These are phyloP conservation scores for Musa itinerans DNA, from an alignment of 176 grass and related monocot species.

Conservation along the genomic window DNA sequence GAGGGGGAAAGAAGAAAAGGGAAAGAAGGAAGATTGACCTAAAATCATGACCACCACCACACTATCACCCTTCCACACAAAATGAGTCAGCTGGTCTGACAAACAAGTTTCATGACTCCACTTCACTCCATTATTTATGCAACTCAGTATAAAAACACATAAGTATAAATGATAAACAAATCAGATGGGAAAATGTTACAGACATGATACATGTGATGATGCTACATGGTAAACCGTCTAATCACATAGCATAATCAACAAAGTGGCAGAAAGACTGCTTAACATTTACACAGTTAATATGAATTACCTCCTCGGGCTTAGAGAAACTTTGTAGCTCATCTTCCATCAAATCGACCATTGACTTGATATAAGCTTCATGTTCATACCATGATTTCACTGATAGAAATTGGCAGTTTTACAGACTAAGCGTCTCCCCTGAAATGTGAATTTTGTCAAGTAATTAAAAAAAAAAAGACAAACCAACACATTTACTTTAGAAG, in stretches of 20 bases:
- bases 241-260: not conserved
- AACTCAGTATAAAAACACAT: too few species aligned
- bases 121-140: too few species aligned
- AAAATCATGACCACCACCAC: too few species aligned
- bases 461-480: not conserved
- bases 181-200: too few species aligned
- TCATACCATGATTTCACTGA: slow-evolving; percentile 92
- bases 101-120: too few species aligned
- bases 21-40: too few species aligned
- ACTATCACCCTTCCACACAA: too few species aligned
- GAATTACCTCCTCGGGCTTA: slow-evolving; percentile 61
- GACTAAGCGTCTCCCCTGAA: slow-evolving; percentile 83
- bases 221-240: too few species aligned
- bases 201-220: too few species aligned
- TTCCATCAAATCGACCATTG: slow-evolving; percentile 85
- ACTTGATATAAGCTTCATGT: slow-evolving; percentile 87
- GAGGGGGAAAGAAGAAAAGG: too few species aligned
- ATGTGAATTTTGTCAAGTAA: not conserved
- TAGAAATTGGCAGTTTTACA: slow-evolving; percentile 71
- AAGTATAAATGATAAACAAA: too few species aligned
- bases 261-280: not conserved
- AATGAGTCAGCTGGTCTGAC: too few species aligned
- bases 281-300: not conserved
- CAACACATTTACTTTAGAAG: not conserved
- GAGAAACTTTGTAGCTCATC: slow-evolving; percentile 51